Evolutionary conservation across 2,329 filamentous ascomycete genomes (phyloP).

Genomic region (Paracamarosporium sp.): DNA sequence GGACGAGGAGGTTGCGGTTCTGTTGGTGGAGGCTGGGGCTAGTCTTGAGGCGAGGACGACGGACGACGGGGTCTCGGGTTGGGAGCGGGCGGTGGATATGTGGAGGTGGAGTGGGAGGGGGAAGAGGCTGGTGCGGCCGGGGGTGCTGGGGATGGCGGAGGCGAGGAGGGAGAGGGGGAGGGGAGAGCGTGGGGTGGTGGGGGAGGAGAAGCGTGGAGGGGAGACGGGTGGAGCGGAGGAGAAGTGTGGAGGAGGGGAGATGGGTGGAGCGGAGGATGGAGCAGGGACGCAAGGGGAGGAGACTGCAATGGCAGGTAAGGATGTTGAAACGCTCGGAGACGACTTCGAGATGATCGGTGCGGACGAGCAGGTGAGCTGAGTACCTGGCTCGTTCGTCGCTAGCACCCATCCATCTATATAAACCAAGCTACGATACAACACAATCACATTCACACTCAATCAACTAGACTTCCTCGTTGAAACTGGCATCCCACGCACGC

Average conservation of each 20-base stretch:
- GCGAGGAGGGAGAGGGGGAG: not conserved
- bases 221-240: not conserved
- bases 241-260: not conserved
- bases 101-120: slow-evolving; percentile 1
- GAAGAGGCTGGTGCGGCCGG: not conserved
- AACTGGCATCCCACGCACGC: too few species aligned
- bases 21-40: slow-evolving; percentile 13
- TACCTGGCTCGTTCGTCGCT: too few species aligned
- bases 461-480: too few species aligned
- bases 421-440: too few species aligned
- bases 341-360: too few species aligned
- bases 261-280: not conserved
- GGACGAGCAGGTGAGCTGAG: too few species aligned
- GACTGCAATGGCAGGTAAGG: too few species aligned
- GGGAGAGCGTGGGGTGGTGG: not conserved
- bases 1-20: not conserved
- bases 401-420: too few species aligned
- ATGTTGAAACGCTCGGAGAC: too few species aligned
- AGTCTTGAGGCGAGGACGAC: slow-evolving; percentile 16
- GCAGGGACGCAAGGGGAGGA: too few species aligned
- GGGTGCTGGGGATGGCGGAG: not conserved
- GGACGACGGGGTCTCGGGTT: slow-evolving; percentile 20
- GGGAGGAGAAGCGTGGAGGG: not conserved
- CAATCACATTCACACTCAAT: too few species aligned
- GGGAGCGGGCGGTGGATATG: slow-evolving; percentile 17